Base-by-base conservation (phyloP, 225 moss, liverwort and hornwort species). In the Physcomitrium patens region DNA sequence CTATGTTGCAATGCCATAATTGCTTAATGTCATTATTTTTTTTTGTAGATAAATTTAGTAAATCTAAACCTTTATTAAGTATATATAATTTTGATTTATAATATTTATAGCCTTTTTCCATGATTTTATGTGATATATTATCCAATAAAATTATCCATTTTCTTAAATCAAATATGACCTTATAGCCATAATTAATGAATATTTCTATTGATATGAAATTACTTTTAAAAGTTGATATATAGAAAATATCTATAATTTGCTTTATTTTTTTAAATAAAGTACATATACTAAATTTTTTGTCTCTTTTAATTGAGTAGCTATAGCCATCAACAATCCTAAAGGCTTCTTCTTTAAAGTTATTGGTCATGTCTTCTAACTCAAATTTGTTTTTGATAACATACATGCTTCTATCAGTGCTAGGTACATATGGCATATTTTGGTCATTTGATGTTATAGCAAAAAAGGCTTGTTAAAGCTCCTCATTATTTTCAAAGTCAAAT, bases 381-480 rank as follows among this genome's bases (percentile, higher is more conserved):
- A 10, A 12, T 31, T 63, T 63, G 62, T 63, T 63, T 12, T 31
- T 31, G 22, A 31, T 63, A 17, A 63, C 62, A 63, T 63, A 31
- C 26, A 28, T 31, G 3, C 1, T 63, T 8, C 26, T 31, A 4
- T 31, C 62, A 8, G 62, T 13, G 62, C 37, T 31, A 10, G 37
- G 2, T 10, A 23, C 10, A 24, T 19, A 63, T 12, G 24, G 62
- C 24, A 8, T 17, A 7, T 28, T 8, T 63, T 12, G 22, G 13
- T 5, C 62, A 13, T 15, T 2, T 23, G 17, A 10, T 23, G 62
- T 9, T 31, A 63, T 63, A 31, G 62, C 9, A 12, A 31, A 24
- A 12, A 63, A 26, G 26, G 62, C 62, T 9, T 23, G 9, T 31
- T 63, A 24, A 10, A 63, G 11, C 19, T 63, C 62, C 12, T 63